These are phyloP conservation scores for Rhodotorula paludigena DNA, from an alignment of 768 basidiomycete genomes.

Conservation along the genomic window DNA sequence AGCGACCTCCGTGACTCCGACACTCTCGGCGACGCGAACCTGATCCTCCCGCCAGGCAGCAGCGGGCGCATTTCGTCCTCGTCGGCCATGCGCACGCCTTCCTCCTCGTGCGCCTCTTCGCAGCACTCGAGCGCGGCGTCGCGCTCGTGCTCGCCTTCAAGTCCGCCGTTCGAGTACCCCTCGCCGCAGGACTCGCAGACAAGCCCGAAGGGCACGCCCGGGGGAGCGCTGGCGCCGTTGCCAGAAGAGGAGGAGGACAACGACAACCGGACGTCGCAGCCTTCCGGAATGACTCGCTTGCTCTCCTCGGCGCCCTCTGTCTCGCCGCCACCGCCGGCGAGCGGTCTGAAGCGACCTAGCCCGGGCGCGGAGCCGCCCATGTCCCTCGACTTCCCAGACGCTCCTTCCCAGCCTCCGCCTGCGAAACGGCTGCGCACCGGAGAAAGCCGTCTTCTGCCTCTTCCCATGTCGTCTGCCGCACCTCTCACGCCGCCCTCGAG, in stretches of 20 bases:
- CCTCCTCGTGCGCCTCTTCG: conserved; percentile 14
- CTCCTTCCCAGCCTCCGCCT: background rate
- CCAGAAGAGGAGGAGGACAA: background rate
- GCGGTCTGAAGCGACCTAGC: background rate
- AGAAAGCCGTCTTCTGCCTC: too few relatives aligned
- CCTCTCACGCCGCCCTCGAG: too few relatives aligned
- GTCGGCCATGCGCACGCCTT: conserved; percentile 46
- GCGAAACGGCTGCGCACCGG: background rate
- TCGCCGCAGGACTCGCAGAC: background rate
- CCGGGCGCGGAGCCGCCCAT: background rate
- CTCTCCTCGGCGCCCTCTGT: background rate
- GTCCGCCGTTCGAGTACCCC: background rate
- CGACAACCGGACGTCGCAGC: too few relatives aligned
- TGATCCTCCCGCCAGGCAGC: conserved; percentile 67
- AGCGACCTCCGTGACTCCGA: conserved; percentile 90
- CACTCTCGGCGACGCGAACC: conserved; percentile 75
- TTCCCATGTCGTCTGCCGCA: too few relatives aligned
- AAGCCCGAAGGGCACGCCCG: background rate
- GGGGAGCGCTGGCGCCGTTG: too few relatives aligned
- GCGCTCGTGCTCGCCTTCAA: background rate
- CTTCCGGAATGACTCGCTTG: too few relatives aligned
- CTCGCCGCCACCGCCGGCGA: background rate
- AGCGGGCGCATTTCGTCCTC: conserved; percentile 54
- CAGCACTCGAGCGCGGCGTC: too few relatives aligned
- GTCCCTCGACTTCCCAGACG: background rate